Percentiles rank a stretch among this genome's conserved stretches.
Conservation (phyloP, 148 eudicot genomes). For the Rhododendron kiyosumense region DNA sequence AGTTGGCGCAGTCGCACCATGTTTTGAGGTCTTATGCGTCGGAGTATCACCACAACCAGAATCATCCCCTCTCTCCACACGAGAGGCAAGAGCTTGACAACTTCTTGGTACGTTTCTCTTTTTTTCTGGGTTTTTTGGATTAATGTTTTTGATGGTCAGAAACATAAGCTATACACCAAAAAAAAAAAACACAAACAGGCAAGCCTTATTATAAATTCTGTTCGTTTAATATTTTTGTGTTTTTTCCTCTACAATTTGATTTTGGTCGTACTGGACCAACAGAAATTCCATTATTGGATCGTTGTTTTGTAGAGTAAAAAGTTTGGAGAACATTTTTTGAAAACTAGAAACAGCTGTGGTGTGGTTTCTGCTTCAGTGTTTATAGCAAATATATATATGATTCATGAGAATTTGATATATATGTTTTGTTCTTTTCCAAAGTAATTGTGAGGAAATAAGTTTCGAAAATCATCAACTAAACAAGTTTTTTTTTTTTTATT, state of each 20-base stretch:
- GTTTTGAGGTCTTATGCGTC: slow-evolving; percentile 63
- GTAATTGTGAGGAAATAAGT: background rate
- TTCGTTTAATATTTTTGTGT: background rate
- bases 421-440: background rate
- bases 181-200: background rate
- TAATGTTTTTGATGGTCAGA: background rate
- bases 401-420: background rate
- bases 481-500: background rate
- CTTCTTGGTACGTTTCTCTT: slow-evolving; percentile 49
- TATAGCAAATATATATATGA: background rate
- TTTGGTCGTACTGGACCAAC: background rate
- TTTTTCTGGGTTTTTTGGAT: background rate
- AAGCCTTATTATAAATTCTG: background rate
- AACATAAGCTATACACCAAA: background rate
- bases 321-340: background rate
- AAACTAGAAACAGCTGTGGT: background rate
- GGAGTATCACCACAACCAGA: slow-evolving; percentile 29
- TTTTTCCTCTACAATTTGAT: background rate
- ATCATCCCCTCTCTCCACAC: slow-evolving; percentile 54
- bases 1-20: slow-evolving; percentile 63
- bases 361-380: background rate
- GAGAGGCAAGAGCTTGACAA: slow-evolving; percentile 86
- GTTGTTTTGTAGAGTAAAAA: background rate
- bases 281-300: background rate
- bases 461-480: background rate